phyloP scores from a whole-genome alignment of 2,329 filamentous ascomycete species.

The Pyricularia grisea region DNA sequence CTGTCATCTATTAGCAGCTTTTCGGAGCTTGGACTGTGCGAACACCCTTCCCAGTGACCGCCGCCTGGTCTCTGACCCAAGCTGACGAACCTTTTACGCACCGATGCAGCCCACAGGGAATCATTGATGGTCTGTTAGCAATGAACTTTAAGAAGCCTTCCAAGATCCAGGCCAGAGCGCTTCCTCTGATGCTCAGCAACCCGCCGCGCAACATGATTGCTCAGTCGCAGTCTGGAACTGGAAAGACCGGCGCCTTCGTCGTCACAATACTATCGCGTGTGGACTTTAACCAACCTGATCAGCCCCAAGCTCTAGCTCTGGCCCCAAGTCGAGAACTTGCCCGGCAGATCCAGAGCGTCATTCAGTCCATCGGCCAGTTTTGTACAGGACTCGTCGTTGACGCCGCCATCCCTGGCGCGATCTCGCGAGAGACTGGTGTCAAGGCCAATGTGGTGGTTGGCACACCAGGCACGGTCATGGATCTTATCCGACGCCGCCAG shows the following conservation, averaged over 20 bases:
- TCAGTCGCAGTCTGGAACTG: slow-evolving; percentile 97
- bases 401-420: slow-evolving; percentile 72
- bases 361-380: slow-evolving; percentile 76
- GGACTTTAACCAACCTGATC: slow-evolving; percentile 57
- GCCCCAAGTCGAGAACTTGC: slow-evolving; percentile 92
- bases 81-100: slow-evolving; percentile 9
- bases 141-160: slow-evolving; percentile 93
- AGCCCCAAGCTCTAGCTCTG: slow-evolving; percentile 79
- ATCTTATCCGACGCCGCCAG: slow-evolving; percentile 68
- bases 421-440: slow-evolving; percentile 59
- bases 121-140: slow-evolving; percentile 66
- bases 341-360: slow-evolving; percentile 83
- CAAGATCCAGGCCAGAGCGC: slow-evolving; percentile 92
- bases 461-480: slow-evolving; percentile 87
- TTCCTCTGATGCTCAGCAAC: slow-evolving; percentile 78
- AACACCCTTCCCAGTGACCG: not conserved
- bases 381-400: slow-evolving; percentile 66
- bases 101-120: slow-evolving; percentile 36
- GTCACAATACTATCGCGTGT: slow-evolving; percentile 84
- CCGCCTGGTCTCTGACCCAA: not conserved
- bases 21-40: slow-evolving; percentile 71
- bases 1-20: slow-evolving; percentile 79
- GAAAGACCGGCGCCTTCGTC: slow-evolving; percentile 95
- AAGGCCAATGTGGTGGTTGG: slow-evolving; percentile 78
- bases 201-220: slow-evolving; percentile 94